Base-by-base conservation (phyloP, 371 early-diverging fungal genomes). In the Circinella umbellata region DNA sequence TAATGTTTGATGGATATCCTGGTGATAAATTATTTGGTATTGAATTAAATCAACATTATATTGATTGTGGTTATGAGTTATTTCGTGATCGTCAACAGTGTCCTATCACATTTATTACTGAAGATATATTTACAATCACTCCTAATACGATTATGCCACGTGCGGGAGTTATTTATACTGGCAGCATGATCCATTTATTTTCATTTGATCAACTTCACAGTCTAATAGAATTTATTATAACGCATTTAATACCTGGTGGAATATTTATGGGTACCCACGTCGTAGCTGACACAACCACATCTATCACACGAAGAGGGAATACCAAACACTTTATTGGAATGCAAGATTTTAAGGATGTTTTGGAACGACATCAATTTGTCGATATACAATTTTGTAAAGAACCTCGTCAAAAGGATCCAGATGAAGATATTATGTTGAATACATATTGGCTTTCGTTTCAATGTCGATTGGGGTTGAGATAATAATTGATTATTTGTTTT, bases 1-100 rank as follows among this genome's bases (percentile, higher is more conserved):
- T 84, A 36, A 54, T 76, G 35, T 15, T 77, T 55, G 79, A 81
- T 51, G 84, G 84, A 8, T 84, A 81, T 60, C 84, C 84, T 17
- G 73, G 46, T 18, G 13, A 64, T 14, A 72, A 63, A 35, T 61
- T 84, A 8, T 66, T 80, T 17, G 84, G 84, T 5, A 65, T 70
- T 18, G 84, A 84, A 55, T 61, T 73, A 4, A 73, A 75, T 15
- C 47, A 37, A 11, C 66, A 67, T 36, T 84, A 76, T 47, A 79
- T 84, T 34, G 73, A 81, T 6, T 73, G 73, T 39, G 84, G 84
- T 4, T 79, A 77, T 35, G 64, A 66, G 15, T 65, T 81, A 2
- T 84, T 78, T 48, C 70, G 60, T n/a, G 84, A 84, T 48, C 47
- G 49, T 17, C 36, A 48, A 14, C 73, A 54, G 4, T 74, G 75